These are phyloP conservation scores for Botrytis paeoniae DNA, from an alignment of 2,329 filamentous ascomycete species.

Conservation along the genomic window DNA sequence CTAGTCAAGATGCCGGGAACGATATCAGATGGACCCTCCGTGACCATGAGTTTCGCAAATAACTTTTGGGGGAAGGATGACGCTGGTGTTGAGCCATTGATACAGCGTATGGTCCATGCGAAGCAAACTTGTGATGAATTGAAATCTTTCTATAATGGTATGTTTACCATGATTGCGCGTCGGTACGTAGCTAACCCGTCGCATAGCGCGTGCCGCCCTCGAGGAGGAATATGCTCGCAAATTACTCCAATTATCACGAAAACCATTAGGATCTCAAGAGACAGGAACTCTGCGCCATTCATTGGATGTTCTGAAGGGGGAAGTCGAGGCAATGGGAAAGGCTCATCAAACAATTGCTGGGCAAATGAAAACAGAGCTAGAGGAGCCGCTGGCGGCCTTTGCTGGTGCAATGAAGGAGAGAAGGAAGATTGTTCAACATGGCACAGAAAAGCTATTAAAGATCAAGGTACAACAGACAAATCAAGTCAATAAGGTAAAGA, in stretches of 20 bases:
- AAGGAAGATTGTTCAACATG: constrained; percentile 91
- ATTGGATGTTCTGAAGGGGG: constrained; percentile 80
- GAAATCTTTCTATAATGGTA: constrained; percentile 83
- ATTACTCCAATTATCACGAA: constrained; percentile 78
- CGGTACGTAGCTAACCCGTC: constrained; percentile 1
- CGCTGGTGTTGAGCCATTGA: constrained; percentile 84
- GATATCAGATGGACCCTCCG: constrained; percentile 38
- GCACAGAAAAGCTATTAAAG: constrained; percentile 92
- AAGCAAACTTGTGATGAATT: constrained; percentile 95
- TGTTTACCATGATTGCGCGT: constrained; percentile 31
- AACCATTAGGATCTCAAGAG: constrained; percentile 85
- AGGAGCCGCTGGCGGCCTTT: constrained; percentile 90
- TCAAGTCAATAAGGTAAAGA: constrained; percentile 78
- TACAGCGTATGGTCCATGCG: constrained; percentile 91
- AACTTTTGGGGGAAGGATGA: constrained; percentile 99
- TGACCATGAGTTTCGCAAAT: constrained; percentile 67
- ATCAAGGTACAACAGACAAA: constrained; percentile 89
- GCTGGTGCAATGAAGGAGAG: constrained; percentile 94
- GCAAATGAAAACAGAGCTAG: constrained; percentile 95
- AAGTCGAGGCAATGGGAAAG: constrained; percentile 91
- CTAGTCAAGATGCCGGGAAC: constrained; percentile 35
- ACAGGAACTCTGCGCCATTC: constrained; percentile 78
- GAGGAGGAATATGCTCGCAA: constrained; percentile 97
- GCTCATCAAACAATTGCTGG: constrained; percentile 84
- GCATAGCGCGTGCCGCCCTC: constrained; percentile 77